Evolutionary conservation across 2,329 filamentous ascomycete genomes (phyloP), one percentile per base, ranked within the genome.

Genomic region (Aureobasidium musti): DNA sequence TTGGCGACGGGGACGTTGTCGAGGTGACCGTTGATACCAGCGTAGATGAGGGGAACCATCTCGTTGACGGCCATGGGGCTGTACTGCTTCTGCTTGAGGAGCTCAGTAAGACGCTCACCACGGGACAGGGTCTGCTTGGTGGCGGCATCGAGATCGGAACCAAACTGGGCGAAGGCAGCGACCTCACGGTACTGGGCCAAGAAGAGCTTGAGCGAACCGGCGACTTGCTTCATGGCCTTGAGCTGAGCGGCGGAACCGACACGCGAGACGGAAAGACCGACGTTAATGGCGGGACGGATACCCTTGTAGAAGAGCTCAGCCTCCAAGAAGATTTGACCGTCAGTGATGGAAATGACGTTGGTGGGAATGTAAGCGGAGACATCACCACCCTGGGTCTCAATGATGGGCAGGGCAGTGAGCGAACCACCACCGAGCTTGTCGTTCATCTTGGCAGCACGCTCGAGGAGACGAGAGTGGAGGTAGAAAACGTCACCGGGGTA

Each of bases 181-280:
- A 99, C 95, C 84, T 99, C 95, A 95, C 95, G 95, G 89, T 99
- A 99, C 86, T 99, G 95, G 77, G 95, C 95, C 91, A 99, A 91
- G 92, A 98, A 99, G 76, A 99, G 92, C 89, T 99, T 99, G 79
- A 99, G 87, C 75, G 94, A 98, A 88, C 95, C 95, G 78, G 95
- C 95, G 77, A 99, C 95, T 87, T 99, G 95, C 89, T 99, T 99
- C 95, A 99, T 99, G 84, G 95, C 93, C 91, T 98, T 99, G 82
- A 98, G 88, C 88, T 99, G 95, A 80, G 95, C 95, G 81, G 95
- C 92, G 79, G 95, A 99, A 81, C 95, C 95, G 89, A 99, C 95
- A 91, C 95, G 95, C 75, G 95, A 99, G 76, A 99, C 95, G 77
- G 95, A 99, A 76, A 99, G 91, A 95, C 95, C 95, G 91, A 99